A percentile compares a stretch with the other conserved stretches of the same genome.
Evolutionary conservation across 1,139 yeast species (phyloP).

Genomic region (Hemisphaericaspora lyxosophila): DNA sequence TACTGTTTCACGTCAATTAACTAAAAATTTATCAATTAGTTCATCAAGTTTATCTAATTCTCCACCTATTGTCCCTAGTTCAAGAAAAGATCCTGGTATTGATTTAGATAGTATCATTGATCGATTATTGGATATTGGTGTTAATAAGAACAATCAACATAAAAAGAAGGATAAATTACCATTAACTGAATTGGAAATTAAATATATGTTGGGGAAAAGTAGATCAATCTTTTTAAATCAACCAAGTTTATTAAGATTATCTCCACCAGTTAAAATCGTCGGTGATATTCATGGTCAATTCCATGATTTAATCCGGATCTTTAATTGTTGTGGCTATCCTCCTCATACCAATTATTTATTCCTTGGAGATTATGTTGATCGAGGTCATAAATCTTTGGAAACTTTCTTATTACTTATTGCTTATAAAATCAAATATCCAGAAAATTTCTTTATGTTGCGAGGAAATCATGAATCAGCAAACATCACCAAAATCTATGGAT

Average conservation of each 20-base stretch:
- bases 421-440: conserved; percentile 78
- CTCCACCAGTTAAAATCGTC: conserved; percentile 83
- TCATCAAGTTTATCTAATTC: conserved; percentile 26
- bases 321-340: conserved; percentile 78
- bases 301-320: conserved; percentile 69
- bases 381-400: conserved; percentile 82
- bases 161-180: conserved; percentile 44
- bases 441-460: conserved; percentile 76
- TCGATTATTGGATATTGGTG: conserved; percentile 49
- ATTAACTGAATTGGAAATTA: conserved; percentile 55
- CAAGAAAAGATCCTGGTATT: conserved; percentile 24
- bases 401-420: conserved; percentile 71
- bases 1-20: conserved; percentile 4
- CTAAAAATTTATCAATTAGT: conserved; percentile 13
- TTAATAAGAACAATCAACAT: conserved; percentile 20
- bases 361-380: conserved; percentile 83
- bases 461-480: conserved; percentile 88
- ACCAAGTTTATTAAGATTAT: conserved; percentile 71
- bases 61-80: conserved; percentile 25
- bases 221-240: conserved; percentile 71
- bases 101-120: conserved; percentile 59
- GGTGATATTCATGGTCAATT: conserved; percentile 90
- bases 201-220: conserved; percentile 63
- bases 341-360: conserved; percentile 77
- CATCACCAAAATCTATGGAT: conserved; percentile 82